Conservation (phyloP, 177 flowering plant genomes). For the Vitis hybrid region DNA sequence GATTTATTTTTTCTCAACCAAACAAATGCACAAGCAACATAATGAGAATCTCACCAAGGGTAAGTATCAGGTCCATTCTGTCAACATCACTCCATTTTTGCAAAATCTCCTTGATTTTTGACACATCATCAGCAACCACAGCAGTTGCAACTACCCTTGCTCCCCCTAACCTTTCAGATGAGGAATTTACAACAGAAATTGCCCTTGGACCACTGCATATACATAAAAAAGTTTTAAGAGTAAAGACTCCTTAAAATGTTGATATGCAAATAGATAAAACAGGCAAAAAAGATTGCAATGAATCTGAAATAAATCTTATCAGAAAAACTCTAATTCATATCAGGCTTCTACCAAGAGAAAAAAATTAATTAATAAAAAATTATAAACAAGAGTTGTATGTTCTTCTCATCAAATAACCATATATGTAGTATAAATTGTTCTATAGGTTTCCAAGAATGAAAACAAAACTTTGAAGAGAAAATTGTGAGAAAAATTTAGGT, state of each 20-base stretch:
- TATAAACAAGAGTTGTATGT: too few species aligned
- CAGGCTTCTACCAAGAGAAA: too few species aligned
- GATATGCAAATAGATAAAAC: neutral
- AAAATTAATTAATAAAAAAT: too few species aligned
- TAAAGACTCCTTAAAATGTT: neutral
- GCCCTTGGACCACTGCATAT: conserved; percentile 87
- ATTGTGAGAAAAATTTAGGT: too few species aligned
- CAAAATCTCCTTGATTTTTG: conserved; percentile 58
- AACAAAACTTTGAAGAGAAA: too few species aligned
- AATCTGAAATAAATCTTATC: too few species aligned
- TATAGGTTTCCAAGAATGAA: too few species aligned
- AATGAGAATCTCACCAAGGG: conserved; percentile 58
- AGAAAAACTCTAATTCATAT: too few species aligned
- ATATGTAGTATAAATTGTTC: too few species aligned
- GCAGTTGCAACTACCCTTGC: conserved; percentile 70
- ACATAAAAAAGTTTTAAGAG: neutral
- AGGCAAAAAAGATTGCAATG: neutral
- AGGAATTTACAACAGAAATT: conserved; percentile 71
- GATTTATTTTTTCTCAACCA: neutral
- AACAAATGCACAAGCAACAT: neutral
- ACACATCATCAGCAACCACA: conserved; percentile 84
- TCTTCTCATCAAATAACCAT: too few species aligned
- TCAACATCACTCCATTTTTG: conserved; percentile 80
- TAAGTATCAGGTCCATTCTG: conserved; percentile 81
- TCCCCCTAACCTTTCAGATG: conserved; percentile 84